Evolutionary conservation across 164 flowering plant species (phyloP), one percentile per base, ranked within the genome.

Genomic region (Buxus sempervirens): DNA sequence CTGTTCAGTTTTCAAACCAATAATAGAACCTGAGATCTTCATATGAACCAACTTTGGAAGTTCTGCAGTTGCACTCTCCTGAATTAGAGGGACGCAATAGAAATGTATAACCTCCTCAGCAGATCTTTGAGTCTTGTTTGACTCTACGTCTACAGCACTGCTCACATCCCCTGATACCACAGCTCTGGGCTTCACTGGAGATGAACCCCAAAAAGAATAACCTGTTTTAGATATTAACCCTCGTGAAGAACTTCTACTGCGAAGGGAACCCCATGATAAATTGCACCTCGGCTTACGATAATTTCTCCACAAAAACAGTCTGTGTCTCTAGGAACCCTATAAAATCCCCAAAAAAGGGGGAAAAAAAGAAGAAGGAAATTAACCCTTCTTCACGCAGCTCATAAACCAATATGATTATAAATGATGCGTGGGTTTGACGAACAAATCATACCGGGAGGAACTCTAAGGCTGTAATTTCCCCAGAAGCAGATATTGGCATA

Each of bases 1-100:
- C 77, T 91, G 96, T 58, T 94, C 98, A 24, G 97, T 90, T 65
- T 83, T 81, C 81, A 94, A 73, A 13, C 84, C 91, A 70, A 90
- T 81, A 23, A 91, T 87, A 69, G 83, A 80, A 65, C 69, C 80
- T 0, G 96, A 89, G 19, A 89, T 68, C 74, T 86, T 90, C 9
- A 82, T 70, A 69, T 86, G 96, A 59, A 80, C 82, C 14, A 70
- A 68, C 80, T 77, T 88, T 24, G 91, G 87, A 61, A 93, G 88
- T 67, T 93, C 93, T 21, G 75, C 70, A 18, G 82, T 74, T 0
- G 90, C 97, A 78, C 85, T 83, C 36, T 87, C 89, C 63, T 83
- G 90, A 41, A 91, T 62, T 53, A 89, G 72, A 0, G 97, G 97
- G 10, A 86, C 56, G 0, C 98, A 89, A 28, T 77, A 93, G 62